phyloP scores from a whole-genome alignment of 805 yeast species.

The Nakazawaea pomicola region DNA sequence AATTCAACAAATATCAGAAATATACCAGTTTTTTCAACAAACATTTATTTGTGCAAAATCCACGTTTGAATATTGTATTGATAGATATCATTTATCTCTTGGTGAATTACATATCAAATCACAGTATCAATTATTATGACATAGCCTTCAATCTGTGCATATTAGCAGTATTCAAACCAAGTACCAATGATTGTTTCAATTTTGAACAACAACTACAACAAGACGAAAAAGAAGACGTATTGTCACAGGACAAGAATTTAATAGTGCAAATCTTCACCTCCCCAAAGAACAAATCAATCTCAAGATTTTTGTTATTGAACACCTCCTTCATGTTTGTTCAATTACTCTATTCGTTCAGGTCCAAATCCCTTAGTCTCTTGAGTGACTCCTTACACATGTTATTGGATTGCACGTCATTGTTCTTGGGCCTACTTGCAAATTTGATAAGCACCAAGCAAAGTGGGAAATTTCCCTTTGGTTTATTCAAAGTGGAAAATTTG shows the following conservation, averaged over 20 bases:
- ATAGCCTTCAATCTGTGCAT: conserved; percentile 7
- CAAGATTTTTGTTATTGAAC: conserved; percentile 79
- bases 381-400: conserved; percentile 97
- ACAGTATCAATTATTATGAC: background rate
- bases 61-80: conserved; percentile 20
- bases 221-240: background rate
- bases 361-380: conserved; percentile 84
- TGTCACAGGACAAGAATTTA: no score
- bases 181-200: conserved; percentile 9
- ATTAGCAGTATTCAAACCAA: background rate
- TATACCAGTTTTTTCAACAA: conserved; percentile 19
- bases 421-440: conserved; percentile 89
- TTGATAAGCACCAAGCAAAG: conserved; percentile 21
- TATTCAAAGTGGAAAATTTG: conserved; percentile 78
- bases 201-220: background rate
- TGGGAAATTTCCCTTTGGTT: conserved; percentile 75
- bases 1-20: conserved; percentile 19
- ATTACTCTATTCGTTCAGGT: conserved; percentile 83
- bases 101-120: conserved; percentile 8
- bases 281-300: conserved; percentile 80
- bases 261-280: conserved; percentile 35
- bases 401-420: conserved; percentile 84
- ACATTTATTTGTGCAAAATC: conserved; percentile 18
- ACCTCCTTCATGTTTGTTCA: conserved; percentile 94
- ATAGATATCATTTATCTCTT: conserved; percentile 16